Conservation (phyloP, 495 filamentous ascomycete genomes). For the Haplographium delicatum region DNA sequence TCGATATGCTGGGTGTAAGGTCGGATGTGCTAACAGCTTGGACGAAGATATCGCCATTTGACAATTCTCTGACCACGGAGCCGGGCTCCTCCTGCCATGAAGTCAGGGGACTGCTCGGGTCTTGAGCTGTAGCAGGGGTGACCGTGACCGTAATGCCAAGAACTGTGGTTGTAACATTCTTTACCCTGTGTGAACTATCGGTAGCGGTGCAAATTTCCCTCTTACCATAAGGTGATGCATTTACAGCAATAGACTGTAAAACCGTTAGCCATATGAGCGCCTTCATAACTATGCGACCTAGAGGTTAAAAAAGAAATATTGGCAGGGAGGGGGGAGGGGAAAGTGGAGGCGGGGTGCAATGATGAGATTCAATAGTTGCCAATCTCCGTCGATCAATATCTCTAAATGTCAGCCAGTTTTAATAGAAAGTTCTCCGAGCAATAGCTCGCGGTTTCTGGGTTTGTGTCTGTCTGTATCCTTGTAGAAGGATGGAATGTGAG, state of each 20-base stretch:
- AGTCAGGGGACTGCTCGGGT: neutral
- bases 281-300: neutral
- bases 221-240: neutral
- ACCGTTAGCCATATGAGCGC: neutral
- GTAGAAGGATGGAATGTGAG: too few species aligned
- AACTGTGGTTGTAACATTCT: neutral
- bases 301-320: neutral
- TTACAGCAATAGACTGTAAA: conserved; percentile 22
- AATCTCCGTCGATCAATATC: too few species aligned
- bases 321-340: neutral
- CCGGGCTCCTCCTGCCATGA: neutral
- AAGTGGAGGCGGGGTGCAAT: too few species aligned
- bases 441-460: too few species aligned
- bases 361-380: too few species aligned
- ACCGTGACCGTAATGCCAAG: neutral
- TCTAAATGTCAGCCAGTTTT: too few species aligned
- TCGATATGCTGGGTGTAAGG: conserved; percentile 11
- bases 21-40: conserved; percentile 9
- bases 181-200: too few species aligned
- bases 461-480: too few species aligned
- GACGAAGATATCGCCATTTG: conserved; percentile 16
- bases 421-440: too few species aligned
- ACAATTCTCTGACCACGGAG: neutral
- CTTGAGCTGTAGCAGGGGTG: neutral
- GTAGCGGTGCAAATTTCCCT: neutral